Conservation (phyloP, 2,329 filamentous ascomycete genomes). For the Epichloe bromicola region DNA sequence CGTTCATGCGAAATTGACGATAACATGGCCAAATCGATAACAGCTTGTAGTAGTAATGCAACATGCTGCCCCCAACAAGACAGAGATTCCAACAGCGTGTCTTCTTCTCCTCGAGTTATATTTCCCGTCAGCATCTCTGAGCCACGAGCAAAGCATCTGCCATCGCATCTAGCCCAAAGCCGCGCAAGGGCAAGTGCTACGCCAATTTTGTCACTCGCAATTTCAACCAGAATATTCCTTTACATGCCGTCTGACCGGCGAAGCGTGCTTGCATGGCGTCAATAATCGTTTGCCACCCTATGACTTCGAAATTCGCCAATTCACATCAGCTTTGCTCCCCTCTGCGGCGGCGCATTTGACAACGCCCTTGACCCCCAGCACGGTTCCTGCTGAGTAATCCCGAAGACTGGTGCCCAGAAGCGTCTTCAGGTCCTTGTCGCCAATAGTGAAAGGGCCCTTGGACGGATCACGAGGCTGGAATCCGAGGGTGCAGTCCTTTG, state of each 20-base stretch:
- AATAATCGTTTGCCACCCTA: constrained; percentile 2
- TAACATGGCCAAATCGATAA: no score
- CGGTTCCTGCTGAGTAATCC: constrained; percentile 10
- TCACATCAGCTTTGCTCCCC: constrained; percentile 9
- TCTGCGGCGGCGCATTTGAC: constrained; percentile 9
- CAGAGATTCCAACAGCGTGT: no score
- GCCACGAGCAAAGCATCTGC: no score
- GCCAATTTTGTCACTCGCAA: neutral
- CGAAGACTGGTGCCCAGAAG: constrained; percentile 11
- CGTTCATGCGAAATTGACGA: no score
- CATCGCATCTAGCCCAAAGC: no score
- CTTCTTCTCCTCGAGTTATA: no score
- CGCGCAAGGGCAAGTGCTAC: no score
- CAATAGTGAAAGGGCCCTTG: constrained; percentile 11
- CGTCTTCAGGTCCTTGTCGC: constrained; percentile 12
- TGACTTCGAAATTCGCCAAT: constrained; percentile 13
- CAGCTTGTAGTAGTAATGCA: no score
- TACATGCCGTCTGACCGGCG: neutral
- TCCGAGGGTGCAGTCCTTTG: constrained; percentile 14
- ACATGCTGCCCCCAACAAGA: no score
- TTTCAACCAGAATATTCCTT: neutral
- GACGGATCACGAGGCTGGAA: constrained; percentile 12
- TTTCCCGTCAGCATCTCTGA: no score
- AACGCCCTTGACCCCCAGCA: constrained; percentile 10
- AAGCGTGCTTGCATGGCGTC: neutral